Base-by-base conservation (phyloP, 2,329 filamentous ascomycete genomes). In the Alternaria ventricosa region DNA sequence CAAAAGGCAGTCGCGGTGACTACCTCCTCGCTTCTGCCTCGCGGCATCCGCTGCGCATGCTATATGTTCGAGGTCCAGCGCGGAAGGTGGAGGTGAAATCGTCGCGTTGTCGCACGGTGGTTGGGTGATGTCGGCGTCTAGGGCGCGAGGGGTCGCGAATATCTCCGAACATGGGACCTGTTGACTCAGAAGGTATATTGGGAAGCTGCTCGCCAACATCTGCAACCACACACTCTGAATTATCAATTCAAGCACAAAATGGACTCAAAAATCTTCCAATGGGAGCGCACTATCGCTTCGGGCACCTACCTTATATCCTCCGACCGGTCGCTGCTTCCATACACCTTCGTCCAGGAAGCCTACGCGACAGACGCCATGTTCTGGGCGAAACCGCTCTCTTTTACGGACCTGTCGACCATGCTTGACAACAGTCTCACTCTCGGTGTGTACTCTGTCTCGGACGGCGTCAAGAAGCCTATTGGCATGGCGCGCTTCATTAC, bases 401-500 rank as follows among this genome's bases (percentile, higher is more conserved):
- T 64, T 4, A 65, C 66, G 2, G 51, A 62, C 27, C 61, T 74
- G 30, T 58, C 67, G 5, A 67, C 65, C 4, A 71, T 78, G 71
- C 67, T 80, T 55, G 68, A 73, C 50, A 77, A 77, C 55, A 77
- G 74, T 6, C 76, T 74, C 58, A 77, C 71, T 4, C 65, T 79
- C n/a, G 78, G 73, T 8, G 47, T 80, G 8, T 78, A 76, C 57
- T 57, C 57, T 6, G 8, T 68, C 36, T 58, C 62, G 9, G 45
- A 59, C 8, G 57, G 55, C 13, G 23, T 54, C 25, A 73, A 70
- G 10, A 74, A 77, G n/a, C 81, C 84, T 69, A 82, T 91, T 53
- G 89, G 88, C 1, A 83, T 90, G 60, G 86, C 85, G 1, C 84
- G 91, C 33, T 77, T 91, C n/a, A 81, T 93, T 55, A 93, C 90